Conservation (phyloP, 176 grass and related monocot genomes). For the Ananas comosus region DNA sequence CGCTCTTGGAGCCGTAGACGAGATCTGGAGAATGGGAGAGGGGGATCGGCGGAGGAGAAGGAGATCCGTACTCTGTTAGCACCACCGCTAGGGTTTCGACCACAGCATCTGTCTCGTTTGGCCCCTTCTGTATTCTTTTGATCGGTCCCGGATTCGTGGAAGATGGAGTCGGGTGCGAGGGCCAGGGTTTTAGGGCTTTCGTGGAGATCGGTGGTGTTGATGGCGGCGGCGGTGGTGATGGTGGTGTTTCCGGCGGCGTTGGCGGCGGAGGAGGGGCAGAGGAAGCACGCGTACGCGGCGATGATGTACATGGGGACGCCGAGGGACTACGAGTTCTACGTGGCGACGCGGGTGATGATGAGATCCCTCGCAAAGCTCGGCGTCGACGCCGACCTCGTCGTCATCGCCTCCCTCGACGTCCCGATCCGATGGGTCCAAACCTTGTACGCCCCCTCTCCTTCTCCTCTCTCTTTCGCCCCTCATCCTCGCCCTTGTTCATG, state of each 20-base stretch:
- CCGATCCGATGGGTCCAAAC: constrained; percentile 52
- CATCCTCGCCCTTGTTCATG: background rate
- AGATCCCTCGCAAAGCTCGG: constrained; percentile 42
- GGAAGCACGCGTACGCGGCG: constrained; percentile 61
- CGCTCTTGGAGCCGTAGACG: constrained; percentile 5
- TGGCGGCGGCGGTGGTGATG: background rate
- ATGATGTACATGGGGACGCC: constrained; percentile 99
- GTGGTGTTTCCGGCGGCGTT: constrained; percentile 1
- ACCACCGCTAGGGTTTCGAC: background rate
- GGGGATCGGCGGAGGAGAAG: constrained; percentile 10
- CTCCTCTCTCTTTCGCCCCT: background rate
- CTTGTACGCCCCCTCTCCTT: constrained; percentile 28
- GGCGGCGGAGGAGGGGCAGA: constrained; percentile 5
- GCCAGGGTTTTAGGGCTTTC: constrained; percentile 17
- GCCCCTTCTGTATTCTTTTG: background rate
- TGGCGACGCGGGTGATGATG: constrained; percentile 94
- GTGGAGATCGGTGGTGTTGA: constrained; percentile 20
- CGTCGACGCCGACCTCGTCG: constrained; percentile 53
- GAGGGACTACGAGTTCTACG: constrained; percentile 91
- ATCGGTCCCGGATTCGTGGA: constrained; percentile 16
- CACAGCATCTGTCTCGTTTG: background rate
- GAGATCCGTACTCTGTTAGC: background rate
- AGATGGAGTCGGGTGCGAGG: constrained; percentile 27
- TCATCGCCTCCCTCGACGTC: constrained; percentile 79
- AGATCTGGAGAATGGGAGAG: constrained; percentile 18